These are phyloP conservation scores for Strobilomyces echinocephalus DNA, from an alignment of 768 basidiomycete species.

Conservation along the genomic window DNA sequence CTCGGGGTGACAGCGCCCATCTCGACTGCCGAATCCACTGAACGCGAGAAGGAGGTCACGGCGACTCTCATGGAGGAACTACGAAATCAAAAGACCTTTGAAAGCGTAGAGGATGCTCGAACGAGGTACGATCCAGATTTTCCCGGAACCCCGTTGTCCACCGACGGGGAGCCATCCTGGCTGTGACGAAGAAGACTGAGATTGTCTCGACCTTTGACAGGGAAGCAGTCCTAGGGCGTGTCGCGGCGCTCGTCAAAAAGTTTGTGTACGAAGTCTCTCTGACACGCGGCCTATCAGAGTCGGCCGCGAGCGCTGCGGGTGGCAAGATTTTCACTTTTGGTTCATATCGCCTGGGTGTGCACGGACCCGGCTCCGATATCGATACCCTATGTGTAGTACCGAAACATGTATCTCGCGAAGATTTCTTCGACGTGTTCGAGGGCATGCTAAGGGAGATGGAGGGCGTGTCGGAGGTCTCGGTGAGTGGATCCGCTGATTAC, in stretches of 20 bases:
- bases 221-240: constrained; percentile 87
- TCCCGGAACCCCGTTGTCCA: not conserved
- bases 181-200: constrained; percentile 17
- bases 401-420: constrained; percentile 90
- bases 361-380: constrained; percentile 93
- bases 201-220: constrained; percentile 40
- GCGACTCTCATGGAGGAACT: constrained; percentile 88
- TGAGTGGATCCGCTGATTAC: constrained; percentile 39
- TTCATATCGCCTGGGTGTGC: constrained; percentile 95
- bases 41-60: constrained; percentile 80
- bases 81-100: constrained; percentile 79
- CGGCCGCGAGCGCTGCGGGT: constrained; percentile 83
- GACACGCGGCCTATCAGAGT: constrained; percentile 77
- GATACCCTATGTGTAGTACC: constrained; percentile 98
- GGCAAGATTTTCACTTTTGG: constrained; percentile 99
- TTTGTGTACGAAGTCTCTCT: constrained; percentile 85
- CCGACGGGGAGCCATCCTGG: constrained; percentile 1
- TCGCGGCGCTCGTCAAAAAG: constrained; percentile 84
- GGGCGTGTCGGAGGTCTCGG: constrained; percentile 84
- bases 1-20: constrained; percentile 86
- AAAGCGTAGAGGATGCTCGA: constrained; percentile 82
- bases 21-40: constrained; percentile 65
- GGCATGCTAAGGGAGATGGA: constrained; percentile 80
- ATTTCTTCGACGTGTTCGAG: constrained; percentile 92
- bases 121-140: constrained; percentile 56